Percentiles rank a stretch among this genome's conserved stretches.
Conservation (phyloP, 805 yeast species). For the Maudiozyma saulgeensis region DNA sequence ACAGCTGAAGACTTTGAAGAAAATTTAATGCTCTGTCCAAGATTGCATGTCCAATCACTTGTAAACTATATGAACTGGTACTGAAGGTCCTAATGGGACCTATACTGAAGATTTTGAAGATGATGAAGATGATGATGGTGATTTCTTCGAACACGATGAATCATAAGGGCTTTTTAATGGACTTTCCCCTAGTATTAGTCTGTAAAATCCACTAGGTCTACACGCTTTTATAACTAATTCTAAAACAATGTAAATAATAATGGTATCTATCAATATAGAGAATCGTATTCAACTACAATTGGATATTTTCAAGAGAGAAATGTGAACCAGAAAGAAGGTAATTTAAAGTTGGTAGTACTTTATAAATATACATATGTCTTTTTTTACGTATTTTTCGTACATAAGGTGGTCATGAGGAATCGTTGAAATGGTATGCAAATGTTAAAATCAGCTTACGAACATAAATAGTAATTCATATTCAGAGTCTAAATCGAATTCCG, state of each 20-base stretch:
- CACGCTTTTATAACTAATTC: too few species aligned
- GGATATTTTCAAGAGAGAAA: too few species aligned
- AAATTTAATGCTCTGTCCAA: constrained; percentile 75
- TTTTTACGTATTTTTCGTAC: not conserved
- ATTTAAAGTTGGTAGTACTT: too few species aligned
- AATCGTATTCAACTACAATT: too few species aligned
- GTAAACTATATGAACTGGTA: constrained; percentile 70
- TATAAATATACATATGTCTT: too few species aligned
- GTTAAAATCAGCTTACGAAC: constrained; percentile 1
- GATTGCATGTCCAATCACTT: constrained; percentile 84
- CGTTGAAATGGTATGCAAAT: not conserved
- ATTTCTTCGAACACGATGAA: constrained; percentile 63
- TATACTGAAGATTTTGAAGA: constrained; percentile 50
- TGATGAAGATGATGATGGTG: constrained; percentile 47
- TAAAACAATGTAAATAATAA: too few species aligned
- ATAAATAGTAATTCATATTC: constrained; percentile 20
- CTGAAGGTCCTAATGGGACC: constrained; percentile 36
- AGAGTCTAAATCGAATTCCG: constrained; percentile 27
- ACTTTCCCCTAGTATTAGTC: too few species aligned
- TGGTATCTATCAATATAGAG: too few species aligned
- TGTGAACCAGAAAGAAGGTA: too few species aligned
- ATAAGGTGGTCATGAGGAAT: not conserved
- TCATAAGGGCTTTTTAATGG: constrained; percentile 27
- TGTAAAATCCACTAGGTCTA: too few species aligned
- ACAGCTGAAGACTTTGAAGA: constrained; percentile 89